These are phyloP conservation scores for Sambucus nigra DNA, from an alignment of 129 eudicot genomes.

Conservation along the genomic window DNA sequence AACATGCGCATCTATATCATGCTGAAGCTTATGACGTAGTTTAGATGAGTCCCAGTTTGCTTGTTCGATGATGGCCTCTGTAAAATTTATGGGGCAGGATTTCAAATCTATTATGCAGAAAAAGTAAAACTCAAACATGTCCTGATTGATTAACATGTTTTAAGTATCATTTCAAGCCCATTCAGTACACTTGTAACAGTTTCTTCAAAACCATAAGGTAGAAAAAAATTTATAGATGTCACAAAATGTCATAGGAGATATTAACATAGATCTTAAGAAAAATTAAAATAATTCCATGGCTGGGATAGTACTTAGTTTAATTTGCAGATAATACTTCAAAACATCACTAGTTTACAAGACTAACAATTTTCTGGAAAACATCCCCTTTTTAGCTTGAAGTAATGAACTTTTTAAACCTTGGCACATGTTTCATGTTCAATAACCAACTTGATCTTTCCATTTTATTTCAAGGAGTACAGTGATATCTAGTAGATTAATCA, in stretches of 20 bases:
- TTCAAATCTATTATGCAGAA: neutral
- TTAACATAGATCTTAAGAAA: too few relatives aligned
- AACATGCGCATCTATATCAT: slow-evolving; percentile 62
- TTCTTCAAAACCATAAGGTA: neutral
- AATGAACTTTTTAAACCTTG: too few relatives aligned
- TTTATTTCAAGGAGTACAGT: too few relatives aligned
- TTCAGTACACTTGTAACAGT: neutral
- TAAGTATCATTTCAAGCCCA: neutral
- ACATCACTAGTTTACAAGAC: too few relatives aligned
- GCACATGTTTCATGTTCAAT: too few relatives aligned
- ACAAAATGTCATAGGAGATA: neutral
- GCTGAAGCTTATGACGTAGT: slow-evolving; percentile 52
- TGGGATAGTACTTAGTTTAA: too few relatives aligned
- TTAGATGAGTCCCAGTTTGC: slow-evolving; percentile 62
- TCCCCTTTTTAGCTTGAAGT: too few relatives aligned
- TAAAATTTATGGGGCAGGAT: slow-evolving; percentile 1
- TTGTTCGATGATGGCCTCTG: slow-evolving; percentile 58
- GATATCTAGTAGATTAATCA: too few relatives aligned
- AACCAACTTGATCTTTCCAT: too few relatives aligned
- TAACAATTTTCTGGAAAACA: too few relatives aligned
- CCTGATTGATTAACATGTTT: neutral
- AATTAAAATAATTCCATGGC: too few relatives aligned
- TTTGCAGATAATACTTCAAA: too few relatives aligned
- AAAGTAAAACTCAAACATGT: neutral
- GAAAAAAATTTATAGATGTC: neutral